A percentile compares a stretch with the other conserved stretches of the same genome.
phyloP scores from a whole-genome alignment of 176 grass and related monocot genomes.

The Urochloa ruziziensis region DNA sequence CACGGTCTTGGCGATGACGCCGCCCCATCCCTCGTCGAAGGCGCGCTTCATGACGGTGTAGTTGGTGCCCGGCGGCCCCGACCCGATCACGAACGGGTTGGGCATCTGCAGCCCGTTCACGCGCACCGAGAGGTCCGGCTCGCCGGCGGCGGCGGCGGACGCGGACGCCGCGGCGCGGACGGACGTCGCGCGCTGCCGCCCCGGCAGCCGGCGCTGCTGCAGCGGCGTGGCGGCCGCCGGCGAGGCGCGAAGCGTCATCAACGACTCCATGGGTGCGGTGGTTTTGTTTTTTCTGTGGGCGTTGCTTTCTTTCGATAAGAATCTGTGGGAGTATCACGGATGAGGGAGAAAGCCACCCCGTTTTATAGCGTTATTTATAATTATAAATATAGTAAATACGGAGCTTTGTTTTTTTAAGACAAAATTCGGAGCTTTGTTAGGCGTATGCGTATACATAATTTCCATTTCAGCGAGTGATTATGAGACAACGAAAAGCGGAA shows the following conservation, averaged over 20 bases:
- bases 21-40: conserved; percentile 98
- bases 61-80: conserved; percentile 93
- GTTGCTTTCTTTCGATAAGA: conserved; percentile 28
- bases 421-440: background rate
- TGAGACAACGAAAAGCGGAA: background rate
- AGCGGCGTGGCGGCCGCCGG: conserved; percentile 39
- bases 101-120: conserved; percentile 97
- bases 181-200: conserved; percentile 25
- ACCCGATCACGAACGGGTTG: conserved; percentile 98
- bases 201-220: conserved; percentile 15
- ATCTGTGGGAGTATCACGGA: conserved; percentile 35
- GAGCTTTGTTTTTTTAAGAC: too few relatives aligned
- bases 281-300: background rate
- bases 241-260: conserved; percentile 61
- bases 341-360: conserved; percentile 39
- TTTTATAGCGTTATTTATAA: too few relatives aligned
- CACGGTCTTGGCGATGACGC: conserved; percentile 98
- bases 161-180: conserved; percentile 24
- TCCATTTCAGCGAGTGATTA: background rate
- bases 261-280: conserved; percentile 52
- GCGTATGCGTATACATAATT: background rate
- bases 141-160: conserved; percentile 23
- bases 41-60: conserved; percentile 99
- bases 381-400: too few relatives aligned
- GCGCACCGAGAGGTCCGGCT: conserved; percentile 79